A percentile compares a stretch with the other conserved stretches of the same genome.
phyloP scores from a whole-genome alignment of 1,284 basidiomycete species.

The Meira miltonrushii region DNA sequence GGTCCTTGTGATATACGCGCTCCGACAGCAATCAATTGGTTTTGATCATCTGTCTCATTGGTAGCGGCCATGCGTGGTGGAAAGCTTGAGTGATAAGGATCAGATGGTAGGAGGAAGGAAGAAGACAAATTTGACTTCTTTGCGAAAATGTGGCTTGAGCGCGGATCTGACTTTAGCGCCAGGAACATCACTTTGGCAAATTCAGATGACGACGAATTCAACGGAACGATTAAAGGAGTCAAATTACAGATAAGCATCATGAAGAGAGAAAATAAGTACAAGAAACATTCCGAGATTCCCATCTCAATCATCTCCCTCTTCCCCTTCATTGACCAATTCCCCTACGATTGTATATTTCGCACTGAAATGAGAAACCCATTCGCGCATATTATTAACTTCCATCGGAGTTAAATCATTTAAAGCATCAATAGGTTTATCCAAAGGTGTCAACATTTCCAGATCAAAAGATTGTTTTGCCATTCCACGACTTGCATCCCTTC shows the following conservation, averaged over 20 bases:
- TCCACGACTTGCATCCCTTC: conserved; percentile 82
- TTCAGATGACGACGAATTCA: neutral
- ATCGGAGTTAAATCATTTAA: conserved; percentile 69
- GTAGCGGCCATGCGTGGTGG: too few species aligned
- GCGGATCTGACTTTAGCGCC: neutral
- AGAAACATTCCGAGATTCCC: too few species aligned
- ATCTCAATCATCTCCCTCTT: conserved; percentile 9
- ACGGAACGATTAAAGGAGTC: neutral
- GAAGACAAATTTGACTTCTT: neutral
- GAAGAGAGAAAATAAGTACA: too few species aligned
- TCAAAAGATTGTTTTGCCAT: conserved; percentile 98
- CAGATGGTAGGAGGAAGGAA: neutral
- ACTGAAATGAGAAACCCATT: conserved; percentile 32
- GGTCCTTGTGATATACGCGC: conserved; percentile 27
- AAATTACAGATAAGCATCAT: neutral
- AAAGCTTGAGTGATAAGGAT: too few species aligned
- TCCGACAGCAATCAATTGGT: conserved; percentile 15
- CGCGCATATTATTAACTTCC: conserved; percentile 61
- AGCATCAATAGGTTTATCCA: conserved; percentile 79
- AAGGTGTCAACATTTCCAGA: conserved; percentile 75
- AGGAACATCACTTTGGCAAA: neutral
- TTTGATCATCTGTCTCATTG: neutral
- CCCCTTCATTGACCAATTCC: conserved; percentile 42
- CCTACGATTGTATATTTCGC: conserved; percentile 48
- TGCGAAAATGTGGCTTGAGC: neutral